These are phyloP conservation scores for Neofusicoccum parvum DNA, from an alignment of 2,329 filamentous ascomycete species.

Conservation along the genomic window DNA sequence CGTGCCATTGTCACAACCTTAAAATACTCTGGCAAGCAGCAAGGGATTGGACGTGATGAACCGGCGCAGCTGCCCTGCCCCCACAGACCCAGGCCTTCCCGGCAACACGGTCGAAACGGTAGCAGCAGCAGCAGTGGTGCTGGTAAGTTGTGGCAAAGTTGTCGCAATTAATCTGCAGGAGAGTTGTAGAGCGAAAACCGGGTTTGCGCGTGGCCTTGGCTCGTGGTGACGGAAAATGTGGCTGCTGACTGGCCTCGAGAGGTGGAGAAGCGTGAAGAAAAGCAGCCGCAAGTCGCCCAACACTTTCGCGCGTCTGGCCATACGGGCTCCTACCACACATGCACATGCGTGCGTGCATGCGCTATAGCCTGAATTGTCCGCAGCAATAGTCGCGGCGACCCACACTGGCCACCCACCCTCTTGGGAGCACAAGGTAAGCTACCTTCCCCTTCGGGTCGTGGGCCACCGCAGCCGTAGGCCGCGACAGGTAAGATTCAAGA, in stretches of 20 bases:
- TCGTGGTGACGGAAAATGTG: background rate
- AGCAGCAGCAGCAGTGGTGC: background rate
- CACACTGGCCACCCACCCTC: constrained; percentile 1
- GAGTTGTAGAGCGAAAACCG: background rate
- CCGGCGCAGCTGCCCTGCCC: background rate
- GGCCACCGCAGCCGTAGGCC: background rate
- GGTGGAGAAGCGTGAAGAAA: background rate
- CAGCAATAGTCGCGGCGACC: constrained; percentile 9
- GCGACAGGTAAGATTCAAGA: background rate
- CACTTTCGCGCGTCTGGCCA: background rate
- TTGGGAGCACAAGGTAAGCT: background rate
- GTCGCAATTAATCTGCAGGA: background rate
- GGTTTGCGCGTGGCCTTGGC: background rate
- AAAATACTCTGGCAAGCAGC: background rate
- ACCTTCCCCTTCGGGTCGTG: constrained; percentile 6
- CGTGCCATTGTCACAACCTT: background rate
- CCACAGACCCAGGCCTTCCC: background rate
- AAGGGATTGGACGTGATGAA: background rate
- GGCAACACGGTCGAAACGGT: background rate
- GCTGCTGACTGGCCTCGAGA: background rate
- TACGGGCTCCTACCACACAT: background rate
- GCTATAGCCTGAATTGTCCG: constrained; percentile 16
- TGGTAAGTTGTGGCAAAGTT: background rate
- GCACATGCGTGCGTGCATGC: background rate
- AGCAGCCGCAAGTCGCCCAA: background rate